Percentiles rank a stretch among this genome's conserved stretches.
phyloP scores from a whole-genome alignment of 176 grass and related monocot species.

The Carex littledalei region DNA sequence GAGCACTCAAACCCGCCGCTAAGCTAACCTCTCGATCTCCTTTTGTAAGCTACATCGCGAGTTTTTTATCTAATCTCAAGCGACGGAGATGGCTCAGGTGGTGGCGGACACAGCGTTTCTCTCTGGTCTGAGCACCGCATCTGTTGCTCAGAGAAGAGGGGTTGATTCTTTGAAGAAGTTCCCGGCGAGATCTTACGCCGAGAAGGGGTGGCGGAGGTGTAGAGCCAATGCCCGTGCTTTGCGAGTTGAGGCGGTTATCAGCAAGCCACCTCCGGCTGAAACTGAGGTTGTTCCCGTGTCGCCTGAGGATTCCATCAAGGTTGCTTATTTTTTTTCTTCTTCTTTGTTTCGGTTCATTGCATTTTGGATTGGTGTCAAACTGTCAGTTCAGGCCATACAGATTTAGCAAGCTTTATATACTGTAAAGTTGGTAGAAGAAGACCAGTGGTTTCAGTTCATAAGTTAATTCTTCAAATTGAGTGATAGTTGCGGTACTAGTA shows the following conservation, averaged over 20 bases:
- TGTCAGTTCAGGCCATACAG: not conserved
- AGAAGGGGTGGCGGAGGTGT: constrained; percentile 29
- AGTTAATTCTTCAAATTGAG: not conserved
- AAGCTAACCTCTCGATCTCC: not conserved
- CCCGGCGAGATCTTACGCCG: constrained; percentile 19
- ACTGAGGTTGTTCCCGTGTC: constrained; percentile 53
- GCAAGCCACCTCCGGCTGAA: constrained; percentile 42
- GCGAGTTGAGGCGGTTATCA: constrained; percentile 45
- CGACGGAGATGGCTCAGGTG: constrained; percentile 56
- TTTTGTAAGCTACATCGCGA: not conserved
- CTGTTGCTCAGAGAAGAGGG: constrained; percentile 7
- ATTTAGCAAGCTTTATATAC: not conserved
- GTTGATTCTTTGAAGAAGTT: constrained; percentile 26
- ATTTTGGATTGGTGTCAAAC: constrained; percentile 9
- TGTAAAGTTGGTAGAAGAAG: not conserved
- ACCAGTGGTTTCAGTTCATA: not conserved
- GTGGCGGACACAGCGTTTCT: constrained; percentile 21
- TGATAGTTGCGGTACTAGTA: not conserved
- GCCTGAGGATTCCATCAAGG: constrained; percentile 46
- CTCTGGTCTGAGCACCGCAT: constrained; percentile 16
- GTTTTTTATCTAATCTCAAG: not conserved
- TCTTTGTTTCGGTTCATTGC: not conserved
- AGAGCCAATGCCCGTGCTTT: constrained; percentile 32
- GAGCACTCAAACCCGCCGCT: not conserved
- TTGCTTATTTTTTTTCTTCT: constrained; percentile 4